A percentile compares a stretch with the other conserved stretches of the same genome.
Conservation (phyloP, 306 rosid genomes). For the Mimosa pudica region DNA sequence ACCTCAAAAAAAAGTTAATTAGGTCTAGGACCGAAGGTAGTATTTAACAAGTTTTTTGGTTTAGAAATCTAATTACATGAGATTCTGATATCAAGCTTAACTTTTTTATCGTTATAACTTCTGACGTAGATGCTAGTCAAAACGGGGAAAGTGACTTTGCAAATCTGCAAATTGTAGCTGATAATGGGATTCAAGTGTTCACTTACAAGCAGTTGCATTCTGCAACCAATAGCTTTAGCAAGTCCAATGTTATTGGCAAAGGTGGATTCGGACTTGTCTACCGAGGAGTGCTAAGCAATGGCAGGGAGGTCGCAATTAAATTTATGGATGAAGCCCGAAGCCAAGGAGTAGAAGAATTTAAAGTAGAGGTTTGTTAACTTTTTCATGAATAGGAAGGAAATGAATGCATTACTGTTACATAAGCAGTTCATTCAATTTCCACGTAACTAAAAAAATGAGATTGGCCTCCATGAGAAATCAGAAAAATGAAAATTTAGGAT, state of each 20-base stretch:
- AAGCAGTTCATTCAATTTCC: background rate
- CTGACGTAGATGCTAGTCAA: constrained; percentile 30
- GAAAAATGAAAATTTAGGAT: background rate
- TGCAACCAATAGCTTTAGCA: constrained; percentile 86
- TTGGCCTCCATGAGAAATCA: background rate
- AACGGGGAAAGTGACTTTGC: constrained; percentile 52
- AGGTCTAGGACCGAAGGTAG: too few species aligned
- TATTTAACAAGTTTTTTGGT: background rate
- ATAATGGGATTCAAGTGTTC: constrained; percentile 76
- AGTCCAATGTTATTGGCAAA: constrained; percentile 86
- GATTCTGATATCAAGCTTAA: constrained; percentile 11
- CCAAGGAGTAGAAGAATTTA: constrained; percentile 94
- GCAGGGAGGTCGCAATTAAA: constrained; percentile 87
- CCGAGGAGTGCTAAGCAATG: constrained; percentile 80
- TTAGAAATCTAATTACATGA: background rate
- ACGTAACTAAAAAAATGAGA: constrained; percentile 2
- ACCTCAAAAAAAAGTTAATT: too few species aligned
- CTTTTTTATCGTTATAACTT: constrained; percentile 2
- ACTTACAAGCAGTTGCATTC: constrained; percentile 93
- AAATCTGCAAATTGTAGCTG: constrained; percentile 60
- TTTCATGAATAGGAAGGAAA: background rate
- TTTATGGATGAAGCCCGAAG: constrained; percentile 89
- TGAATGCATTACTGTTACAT: constrained; percentile 7
- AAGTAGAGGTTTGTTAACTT: constrained; percentile 71
- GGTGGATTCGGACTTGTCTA: constrained; percentile 89